phyloP scores from a whole-genome alignment of 2,329 filamentous ascomycete species.

The Phyllosticta citribraziliensis region DNA sequence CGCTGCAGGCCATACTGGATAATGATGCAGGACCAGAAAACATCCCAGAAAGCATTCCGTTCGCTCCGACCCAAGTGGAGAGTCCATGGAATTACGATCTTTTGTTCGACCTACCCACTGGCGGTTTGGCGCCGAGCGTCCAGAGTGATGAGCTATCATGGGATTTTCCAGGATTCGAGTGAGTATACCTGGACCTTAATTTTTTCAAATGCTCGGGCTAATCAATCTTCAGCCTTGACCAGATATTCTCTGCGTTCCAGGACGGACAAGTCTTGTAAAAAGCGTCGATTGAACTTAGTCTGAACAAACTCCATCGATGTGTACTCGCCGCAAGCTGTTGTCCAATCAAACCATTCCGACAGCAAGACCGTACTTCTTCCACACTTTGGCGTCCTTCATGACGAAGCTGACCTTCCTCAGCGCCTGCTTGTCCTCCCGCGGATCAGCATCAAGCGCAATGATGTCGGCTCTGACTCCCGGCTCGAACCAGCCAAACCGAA shows the following conservation, averaged over 20 bases:
- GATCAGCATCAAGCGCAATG: constrained; percentile 39
- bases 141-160: constrained; percentile 6
- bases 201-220: too few species aligned
- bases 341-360: constrained; percentile 4
- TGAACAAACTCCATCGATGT: not conserved
- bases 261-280: constrained; percentile 1
- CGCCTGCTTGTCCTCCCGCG: constrained; percentile 30
- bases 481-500: constrained; percentile 44
- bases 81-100: constrained; percentile 2
- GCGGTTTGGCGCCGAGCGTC: not conserved
- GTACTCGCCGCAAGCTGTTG: not conserved
- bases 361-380: constrained; percentile 28
- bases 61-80: not conserved
- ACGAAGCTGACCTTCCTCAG: constrained; percentile 44
- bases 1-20: not conserved
- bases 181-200: too few species aligned
- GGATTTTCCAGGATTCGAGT: constrained; percentile 7
- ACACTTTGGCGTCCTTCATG: constrained; percentile 48
- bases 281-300: not conserved
- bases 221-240: too few species aligned
- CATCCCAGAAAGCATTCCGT: not conserved
- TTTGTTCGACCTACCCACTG: not conserved
- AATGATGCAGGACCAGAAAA: not conserved
- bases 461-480: constrained; percentile 43
- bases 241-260: not conserved